Evolutionary conservation across 805 yeast species (phyloP).

Genomic region (Myxozyma neotropica): DNA sequence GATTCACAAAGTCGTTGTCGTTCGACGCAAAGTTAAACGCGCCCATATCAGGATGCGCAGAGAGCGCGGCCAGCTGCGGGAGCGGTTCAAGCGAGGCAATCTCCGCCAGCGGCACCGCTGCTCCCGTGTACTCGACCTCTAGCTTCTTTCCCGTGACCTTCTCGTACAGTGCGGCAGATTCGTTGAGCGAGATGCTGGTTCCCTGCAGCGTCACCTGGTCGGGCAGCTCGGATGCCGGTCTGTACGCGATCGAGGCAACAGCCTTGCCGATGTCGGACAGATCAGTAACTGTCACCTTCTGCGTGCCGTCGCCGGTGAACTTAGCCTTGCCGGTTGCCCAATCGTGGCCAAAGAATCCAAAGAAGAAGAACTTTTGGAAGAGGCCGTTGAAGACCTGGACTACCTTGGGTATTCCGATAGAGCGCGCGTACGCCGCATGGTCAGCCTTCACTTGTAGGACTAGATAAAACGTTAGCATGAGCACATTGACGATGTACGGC

Average conservation of each 20-base stretch:
- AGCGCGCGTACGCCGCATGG: slow-evolving; percentile 30
- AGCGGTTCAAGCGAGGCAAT: background rate
- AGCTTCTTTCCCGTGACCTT: slow-evolving; percentile 33
- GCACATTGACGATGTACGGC: too few species aligned
- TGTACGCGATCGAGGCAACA: slow-evolving; percentile 35
- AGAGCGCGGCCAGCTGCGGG: slow-evolving; percentile 1
- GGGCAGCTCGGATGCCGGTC: slow-evolving; percentile 35
- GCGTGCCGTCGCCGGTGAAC: slow-evolving; percentile 31
- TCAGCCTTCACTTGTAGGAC: slow-evolving; percentile 25
- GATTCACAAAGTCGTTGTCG: slow-evolving; percentile 37
- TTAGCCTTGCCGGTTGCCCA: slow-evolving; percentile 17
- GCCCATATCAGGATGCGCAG: slow-evolving; percentile 24
- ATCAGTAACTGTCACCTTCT: slow-evolving; percentile 31
- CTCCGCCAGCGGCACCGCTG: background rate
- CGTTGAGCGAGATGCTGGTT: slow-evolving; percentile 25
- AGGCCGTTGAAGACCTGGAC: slow-evolving; percentile 35
- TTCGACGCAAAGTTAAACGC: slow-evolving; percentile 9
- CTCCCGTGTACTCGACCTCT: slow-evolving; percentile 14
- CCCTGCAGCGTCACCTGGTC: slow-evolving; percentile 33
- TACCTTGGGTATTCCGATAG: slow-evolving; percentile 36
- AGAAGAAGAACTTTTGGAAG: slow-evolving; percentile 30
- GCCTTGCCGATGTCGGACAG: slow-evolving; percentile 37
- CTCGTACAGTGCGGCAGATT: slow-evolving; percentile 32
- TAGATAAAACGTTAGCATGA: background rate
- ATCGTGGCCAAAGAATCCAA: slow-evolving; percentile 23